phyloP scores from a whole-genome alignment of 2,329 filamentous ascomycete species.

The Fusarium temperatum region DNA sequence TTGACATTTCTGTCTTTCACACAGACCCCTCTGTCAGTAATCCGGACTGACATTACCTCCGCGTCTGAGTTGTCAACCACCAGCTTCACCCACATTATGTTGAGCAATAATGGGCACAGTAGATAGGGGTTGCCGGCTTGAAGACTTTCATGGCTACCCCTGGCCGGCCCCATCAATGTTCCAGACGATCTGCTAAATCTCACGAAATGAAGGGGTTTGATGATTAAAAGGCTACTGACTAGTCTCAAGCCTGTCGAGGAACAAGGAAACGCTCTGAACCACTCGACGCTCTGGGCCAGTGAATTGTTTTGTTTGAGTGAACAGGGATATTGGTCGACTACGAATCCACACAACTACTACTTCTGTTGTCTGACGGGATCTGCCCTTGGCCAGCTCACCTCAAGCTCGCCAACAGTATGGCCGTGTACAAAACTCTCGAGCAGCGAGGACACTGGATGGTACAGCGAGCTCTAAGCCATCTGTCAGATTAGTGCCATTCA shows the following conservation, averaged over 20 bases:
- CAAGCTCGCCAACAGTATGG: background rate
- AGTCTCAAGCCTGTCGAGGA: too few species aligned
- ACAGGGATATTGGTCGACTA: background rate
- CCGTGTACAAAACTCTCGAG: background rate
- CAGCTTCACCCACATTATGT: background rate
- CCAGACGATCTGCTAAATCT: background rate
- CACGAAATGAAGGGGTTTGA: conserved; percentile 1
- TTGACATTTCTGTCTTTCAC: background rate
- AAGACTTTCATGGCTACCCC: background rate
- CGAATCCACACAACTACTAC: background rate
- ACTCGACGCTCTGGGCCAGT: background rate
- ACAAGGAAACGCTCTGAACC: background rate
- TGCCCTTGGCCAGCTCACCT: background rate
- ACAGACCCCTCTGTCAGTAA: background rate
- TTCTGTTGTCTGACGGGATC: background rate
- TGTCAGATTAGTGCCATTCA: background rate
- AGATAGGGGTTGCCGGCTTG: background rate
- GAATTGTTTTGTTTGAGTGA: background rate
- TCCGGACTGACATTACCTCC: background rate
- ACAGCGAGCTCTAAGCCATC: background rate
- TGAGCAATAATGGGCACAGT: background rate
- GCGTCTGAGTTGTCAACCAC: background rate
- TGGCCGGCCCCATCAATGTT: background rate
- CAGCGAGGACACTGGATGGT: background rate
- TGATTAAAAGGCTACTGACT: background rate